Percentiles rank a stretch among this genome's conserved stretches.
phyloP scores from a whole-genome alignment of 2,329 filamentous ascomycete genomes.

The Aspergillus nomiae region DNA sequence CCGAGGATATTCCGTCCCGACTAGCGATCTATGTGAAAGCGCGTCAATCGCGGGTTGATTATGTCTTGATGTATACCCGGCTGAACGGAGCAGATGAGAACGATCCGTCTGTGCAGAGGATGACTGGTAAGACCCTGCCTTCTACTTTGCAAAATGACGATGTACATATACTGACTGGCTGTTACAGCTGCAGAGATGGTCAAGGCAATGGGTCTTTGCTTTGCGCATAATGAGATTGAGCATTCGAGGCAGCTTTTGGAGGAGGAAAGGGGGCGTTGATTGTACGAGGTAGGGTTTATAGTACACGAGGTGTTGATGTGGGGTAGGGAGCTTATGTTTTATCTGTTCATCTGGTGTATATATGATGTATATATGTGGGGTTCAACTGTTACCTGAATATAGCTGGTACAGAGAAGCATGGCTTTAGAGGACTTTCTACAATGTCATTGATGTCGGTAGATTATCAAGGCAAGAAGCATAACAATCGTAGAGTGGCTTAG shows the following conservation, averaged over 20 bases:
- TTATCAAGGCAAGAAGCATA: not conserved
- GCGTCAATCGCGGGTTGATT: constrained; percentile 24
- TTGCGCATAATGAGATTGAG: constrained; percentile 25
- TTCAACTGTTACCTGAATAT: no score
- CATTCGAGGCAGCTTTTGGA: constrained; percentile 5
- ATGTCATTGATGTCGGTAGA: not conserved
- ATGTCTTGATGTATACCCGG: constrained; percentile 23
- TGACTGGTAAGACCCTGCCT: constrained; percentile 19
- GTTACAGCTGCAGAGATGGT: constrained; percentile 25
- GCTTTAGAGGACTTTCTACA: no score
- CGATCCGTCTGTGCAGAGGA: constrained; percentile 12
- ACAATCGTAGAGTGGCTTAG: not conserved
- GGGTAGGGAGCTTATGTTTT: no score
- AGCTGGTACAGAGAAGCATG: no score
- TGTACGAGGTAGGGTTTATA: no score
- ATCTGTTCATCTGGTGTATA: no score
- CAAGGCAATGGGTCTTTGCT: constrained; percentile 22
- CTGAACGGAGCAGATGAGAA: constrained; percentile 27
- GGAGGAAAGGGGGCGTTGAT: not conserved
- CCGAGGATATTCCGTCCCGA: constrained; percentile 17
- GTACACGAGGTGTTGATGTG: no score
- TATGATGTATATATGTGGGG: no score
- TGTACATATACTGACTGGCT: not conserved
- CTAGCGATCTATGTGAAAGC: constrained; percentile 23
- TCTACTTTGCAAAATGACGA: not conserved